phyloP scores from a whole-genome alignment of 352 stramenopile species.

The Globisporangium echinulatum region DNA sequence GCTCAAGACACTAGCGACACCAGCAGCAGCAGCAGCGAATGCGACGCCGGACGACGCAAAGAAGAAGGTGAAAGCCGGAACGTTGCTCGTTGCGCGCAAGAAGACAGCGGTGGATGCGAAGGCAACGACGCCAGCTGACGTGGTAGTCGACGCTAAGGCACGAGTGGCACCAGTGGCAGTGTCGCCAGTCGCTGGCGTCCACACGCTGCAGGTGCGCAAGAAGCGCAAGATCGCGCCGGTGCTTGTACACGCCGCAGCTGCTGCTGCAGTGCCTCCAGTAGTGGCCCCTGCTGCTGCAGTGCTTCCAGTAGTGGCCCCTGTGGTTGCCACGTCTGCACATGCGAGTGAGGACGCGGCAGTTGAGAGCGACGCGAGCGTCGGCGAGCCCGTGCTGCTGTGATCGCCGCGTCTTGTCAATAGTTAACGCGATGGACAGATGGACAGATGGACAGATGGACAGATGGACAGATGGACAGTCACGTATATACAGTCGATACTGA shows the following conservation, averaged over 20 bases:
- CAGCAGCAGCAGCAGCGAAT: neutral
- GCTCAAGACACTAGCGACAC: conserved; percentile 10
- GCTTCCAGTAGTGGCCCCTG: no score
- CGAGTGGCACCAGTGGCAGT: conserved; percentile 6
- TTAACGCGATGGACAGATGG: no score
- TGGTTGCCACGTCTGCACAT: neutral
- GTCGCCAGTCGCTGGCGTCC: conserved; percentile 21
- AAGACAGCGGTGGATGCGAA: conserved; percentile 7
- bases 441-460: no score
- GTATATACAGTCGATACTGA: no score
- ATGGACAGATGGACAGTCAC: no score
- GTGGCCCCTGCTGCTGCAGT: neutral
- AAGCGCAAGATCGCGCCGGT: conserved; percentile 71
- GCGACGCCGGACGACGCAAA: conserved; percentile 9
- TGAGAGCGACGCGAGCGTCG: no score
- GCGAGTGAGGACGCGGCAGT: no score
- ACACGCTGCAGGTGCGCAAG: conserved; percentile 76
- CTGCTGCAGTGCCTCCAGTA: neutral
- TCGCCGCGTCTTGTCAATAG: no score
- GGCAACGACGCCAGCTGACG: neutral
- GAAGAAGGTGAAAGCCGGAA: conserved; percentile 21
- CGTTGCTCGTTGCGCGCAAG: conserved; percentile 16
- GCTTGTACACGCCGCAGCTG: conserved; percentile 13
- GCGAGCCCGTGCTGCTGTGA: no score
- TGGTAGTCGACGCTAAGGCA: neutral